Base-by-base conservation (phyloP, 2,329 filamentous ascomycete species). In the Sclerotinia nivalis region DNA sequence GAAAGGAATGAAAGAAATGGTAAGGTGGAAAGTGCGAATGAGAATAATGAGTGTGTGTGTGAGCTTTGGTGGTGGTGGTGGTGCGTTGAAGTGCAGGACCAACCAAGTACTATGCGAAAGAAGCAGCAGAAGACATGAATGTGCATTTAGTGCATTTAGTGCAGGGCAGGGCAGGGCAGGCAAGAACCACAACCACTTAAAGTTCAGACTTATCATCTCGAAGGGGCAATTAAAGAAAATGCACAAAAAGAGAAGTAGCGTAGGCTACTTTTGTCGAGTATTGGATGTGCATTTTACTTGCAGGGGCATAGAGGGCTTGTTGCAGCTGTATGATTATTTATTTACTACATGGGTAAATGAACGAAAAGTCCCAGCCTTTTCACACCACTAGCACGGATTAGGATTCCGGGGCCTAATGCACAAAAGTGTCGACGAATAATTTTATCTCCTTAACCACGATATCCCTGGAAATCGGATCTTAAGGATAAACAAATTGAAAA, bases 161-260 rank as follows among this genome's bases (percentile, higher is more conserved):
- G n/a, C n/a, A 22, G 25, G 25, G 34, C 45, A 50, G 22, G 28
- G 22, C 45, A 50, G 45, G 45, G 45, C 40, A 18, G 54, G 54
- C 31, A 58, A n/a, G 31, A 37, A 1, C 43, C n/a, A 31, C 22
- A 52, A 22, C 60, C 60, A 52, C 43, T 50, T 8, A 50, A 9
- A 62, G n/a, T 20, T 10, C 28, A 5, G 45, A 37, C 37, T 49
- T 20, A n/a, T 40, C 13, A 64, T 28, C 61, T 52, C 22, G 47
- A 64, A 64, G 40, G n/a, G 61, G 61, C 47, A 64, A 52, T 52
- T 40, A 64, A 40, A 13, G 34, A 18, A 50, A 64, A 64, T 50
- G n/a, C 13, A 37, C 60, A 2, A 37, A 62, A 60, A 60, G 37
- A 34, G 45, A 34, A 22, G 45, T 37, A 25, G 28, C 7, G 56